Percentiles rank a stretch among this genome's conserved stretches.
These are phyloP conservation scores for Pythium aphanidermatum DNA, from an alignment of 352 stramenopile species.

Conservation along the genomic window DNA sequence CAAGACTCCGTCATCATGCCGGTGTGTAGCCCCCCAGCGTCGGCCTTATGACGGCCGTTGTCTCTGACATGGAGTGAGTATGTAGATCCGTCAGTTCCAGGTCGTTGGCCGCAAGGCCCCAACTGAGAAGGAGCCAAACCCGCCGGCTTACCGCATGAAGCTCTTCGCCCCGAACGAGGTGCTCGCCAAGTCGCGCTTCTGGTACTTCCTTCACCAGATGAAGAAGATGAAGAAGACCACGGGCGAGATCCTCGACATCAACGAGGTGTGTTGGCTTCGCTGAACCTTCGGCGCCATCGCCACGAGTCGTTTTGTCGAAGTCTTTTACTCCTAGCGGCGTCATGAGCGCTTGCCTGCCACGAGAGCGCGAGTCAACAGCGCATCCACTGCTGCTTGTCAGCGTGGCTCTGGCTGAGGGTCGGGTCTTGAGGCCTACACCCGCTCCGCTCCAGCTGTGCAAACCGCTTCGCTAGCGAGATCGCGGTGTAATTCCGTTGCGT, in stretches of 20 bases:
- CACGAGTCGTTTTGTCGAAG: background rate
- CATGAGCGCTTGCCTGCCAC: constrained; percentile 81
- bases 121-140: constrained; percentile 97
- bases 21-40: too few species aligned
- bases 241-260: constrained; percentile 98
- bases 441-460: constrained; percentile 84
- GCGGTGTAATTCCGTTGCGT: constrained; percentile 31
- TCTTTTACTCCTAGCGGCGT: constrained; percentile 28
- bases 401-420: too few species aligned
- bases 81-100: constrained; percentile 99
- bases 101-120: constrained; percentile 99
- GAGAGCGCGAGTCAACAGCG: constrained; percentile 42
- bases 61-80: too few species aligned
- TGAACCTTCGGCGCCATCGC: background rate
- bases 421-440: constrained; percentile 1
- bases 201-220: constrained; percentile 99
- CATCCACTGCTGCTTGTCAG: too few species aligned
- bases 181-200: constrained; percentile 99
- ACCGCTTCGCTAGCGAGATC: constrained; percentile 57
- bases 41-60: too few species aligned
- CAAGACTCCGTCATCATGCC: too few species aligned
- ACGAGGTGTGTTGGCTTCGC: constrained; percentile 85
- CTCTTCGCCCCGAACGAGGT: constrained; percentile 96
- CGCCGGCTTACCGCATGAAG: constrained; percentile 98
- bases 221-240: constrained; percentile 99